These are phyloP conservation scores for Hanseniaspora jakobsenii DNA, from an alignment of 805 yeast genomes.

Conservation along the genomic window DNA sequence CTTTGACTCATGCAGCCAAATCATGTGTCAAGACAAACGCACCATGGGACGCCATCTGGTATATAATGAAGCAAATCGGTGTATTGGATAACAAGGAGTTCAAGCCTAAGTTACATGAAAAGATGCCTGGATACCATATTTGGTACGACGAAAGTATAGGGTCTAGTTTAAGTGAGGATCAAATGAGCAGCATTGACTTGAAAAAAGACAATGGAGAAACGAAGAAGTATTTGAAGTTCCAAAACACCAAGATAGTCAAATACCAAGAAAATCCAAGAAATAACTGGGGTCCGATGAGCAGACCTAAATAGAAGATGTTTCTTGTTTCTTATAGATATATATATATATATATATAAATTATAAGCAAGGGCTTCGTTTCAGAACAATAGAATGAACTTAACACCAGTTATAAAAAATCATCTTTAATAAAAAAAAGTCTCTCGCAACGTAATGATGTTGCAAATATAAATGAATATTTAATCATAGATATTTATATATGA, in stretches of 20 bases:
- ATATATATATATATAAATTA: background rate
- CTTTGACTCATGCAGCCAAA: constrained; percentile 80
- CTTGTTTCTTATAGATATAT: background rate
- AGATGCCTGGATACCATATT: constrained; percentile 49
- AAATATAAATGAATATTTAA: too few species aligned
- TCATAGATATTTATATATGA: too few species aligned
- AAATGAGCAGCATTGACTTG: constrained; percentile 38
- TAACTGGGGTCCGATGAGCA: constrained; percentile 95
- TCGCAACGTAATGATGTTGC: too few species aligned
- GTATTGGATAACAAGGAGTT: constrained; percentile 33
- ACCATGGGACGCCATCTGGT: constrained; percentile 69
- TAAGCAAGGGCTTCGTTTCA: background rate
- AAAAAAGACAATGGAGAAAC: constrained; percentile 40
- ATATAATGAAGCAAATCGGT: constrained; percentile 54
- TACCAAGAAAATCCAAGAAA: constrained; percentile 87
- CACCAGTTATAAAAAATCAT: too few species aligned
- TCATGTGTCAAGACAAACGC: constrained; percentile 85
- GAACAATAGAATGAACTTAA: background rate
- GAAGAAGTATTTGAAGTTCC: constrained; percentile 42
- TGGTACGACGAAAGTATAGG: constrained; percentile 33
- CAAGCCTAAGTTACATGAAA: constrained; percentile 31
- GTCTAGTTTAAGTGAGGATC: constrained; percentile 17
- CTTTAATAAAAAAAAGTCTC: too few species aligned
- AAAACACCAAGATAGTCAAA: constrained; percentile 71
- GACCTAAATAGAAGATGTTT: constrained; percentile 35